Evolutionary conservation across 495 filamentous ascomycete species (phyloP).

Genomic region (Penicillium crystallinum): DNA sequence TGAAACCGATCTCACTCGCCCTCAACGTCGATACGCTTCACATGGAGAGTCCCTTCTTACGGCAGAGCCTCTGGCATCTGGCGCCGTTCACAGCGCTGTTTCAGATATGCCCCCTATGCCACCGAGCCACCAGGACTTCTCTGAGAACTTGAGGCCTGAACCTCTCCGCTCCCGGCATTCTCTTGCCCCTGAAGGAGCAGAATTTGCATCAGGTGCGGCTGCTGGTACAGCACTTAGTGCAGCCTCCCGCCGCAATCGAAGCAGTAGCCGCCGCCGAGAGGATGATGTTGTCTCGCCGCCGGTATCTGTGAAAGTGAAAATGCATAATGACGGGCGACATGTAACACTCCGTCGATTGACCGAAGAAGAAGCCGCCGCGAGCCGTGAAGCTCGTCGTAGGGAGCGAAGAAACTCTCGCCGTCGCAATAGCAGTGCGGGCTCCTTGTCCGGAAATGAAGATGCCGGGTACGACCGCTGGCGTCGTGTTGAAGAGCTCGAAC

Average conservation of each 20-base stretch:
- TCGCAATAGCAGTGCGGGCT: conserved; percentile 41
- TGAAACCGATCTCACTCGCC: conserved; percentile 40
- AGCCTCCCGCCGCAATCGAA: conserved; percentile 34
- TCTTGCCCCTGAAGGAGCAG: conserved; percentile 18
- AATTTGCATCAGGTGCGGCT: conserved; percentile 37
- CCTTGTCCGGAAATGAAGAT: conserved; percentile 41
- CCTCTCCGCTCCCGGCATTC: conserved; percentile 20
- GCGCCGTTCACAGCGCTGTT: conserved; percentile 25
- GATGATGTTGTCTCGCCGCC: conserved; percentile 52
- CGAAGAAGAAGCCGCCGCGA: conserved; percentile 71
- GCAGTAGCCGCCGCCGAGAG: conserved; percentile 32
- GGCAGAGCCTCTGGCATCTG: conserved; percentile 31
- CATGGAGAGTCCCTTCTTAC: conserved; percentile 28
- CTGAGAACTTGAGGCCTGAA: conserved; percentile 51
- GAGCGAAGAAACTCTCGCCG: conserved; percentile 40
- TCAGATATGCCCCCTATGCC: conserved; percentile 45
- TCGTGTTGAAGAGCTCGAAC: conserved; percentile 47
- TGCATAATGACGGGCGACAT: conserved; percentile 73
- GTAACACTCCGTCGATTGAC: conserved; percentile 76
- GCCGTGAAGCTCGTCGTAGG: conserved; percentile 49
- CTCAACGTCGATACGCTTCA: conserved; percentile 29
- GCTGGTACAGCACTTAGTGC: conserved; percentile 36
- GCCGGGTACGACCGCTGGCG: conserved; percentile 43
- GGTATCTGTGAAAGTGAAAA: conserved; percentile 73
- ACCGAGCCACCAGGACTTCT: conserved; percentile 45